Conservation (phyloP, 2,329 filamentous ascomycete genomes). For the Monilinia fructicola region DNA sequence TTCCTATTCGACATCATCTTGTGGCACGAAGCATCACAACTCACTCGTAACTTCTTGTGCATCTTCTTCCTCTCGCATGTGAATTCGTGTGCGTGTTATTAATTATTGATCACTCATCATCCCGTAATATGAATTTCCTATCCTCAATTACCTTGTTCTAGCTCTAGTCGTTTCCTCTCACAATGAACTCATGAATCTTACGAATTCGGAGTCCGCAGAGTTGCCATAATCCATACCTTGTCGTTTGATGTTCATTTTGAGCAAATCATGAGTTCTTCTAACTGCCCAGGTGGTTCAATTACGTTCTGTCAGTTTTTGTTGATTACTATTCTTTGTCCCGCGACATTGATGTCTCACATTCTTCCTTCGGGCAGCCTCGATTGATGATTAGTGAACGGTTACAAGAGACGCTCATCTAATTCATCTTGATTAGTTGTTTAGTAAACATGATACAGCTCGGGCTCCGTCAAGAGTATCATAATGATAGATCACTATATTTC, state of each 20-base stretch:
- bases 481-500: not conserved
- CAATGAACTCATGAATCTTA: not conserved
- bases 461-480: not conserved
- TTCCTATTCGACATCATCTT: no score
- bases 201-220: not conserved
- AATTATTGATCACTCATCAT: not conserved
- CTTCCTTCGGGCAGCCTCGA: not conserved
- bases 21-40: no score
- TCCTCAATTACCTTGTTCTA: not conserved
- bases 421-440: not conserved
- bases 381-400: conserved; percentile 11
- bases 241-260: not conserved
- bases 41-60: not conserved
- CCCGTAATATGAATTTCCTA: not conserved
- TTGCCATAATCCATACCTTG: not conserved
- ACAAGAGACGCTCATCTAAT: not conserved
- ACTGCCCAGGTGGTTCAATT: not conserved
- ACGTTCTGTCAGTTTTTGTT: not conserved
- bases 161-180: no score
- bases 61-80: not conserved
- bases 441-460: not conserved
- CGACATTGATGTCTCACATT: not conserved
- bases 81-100: no score
- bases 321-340: not conserved
- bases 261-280: not conserved